Base-by-base conservation (phyloP, 116 monocot genomes). In the Iris pallida region DNA sequence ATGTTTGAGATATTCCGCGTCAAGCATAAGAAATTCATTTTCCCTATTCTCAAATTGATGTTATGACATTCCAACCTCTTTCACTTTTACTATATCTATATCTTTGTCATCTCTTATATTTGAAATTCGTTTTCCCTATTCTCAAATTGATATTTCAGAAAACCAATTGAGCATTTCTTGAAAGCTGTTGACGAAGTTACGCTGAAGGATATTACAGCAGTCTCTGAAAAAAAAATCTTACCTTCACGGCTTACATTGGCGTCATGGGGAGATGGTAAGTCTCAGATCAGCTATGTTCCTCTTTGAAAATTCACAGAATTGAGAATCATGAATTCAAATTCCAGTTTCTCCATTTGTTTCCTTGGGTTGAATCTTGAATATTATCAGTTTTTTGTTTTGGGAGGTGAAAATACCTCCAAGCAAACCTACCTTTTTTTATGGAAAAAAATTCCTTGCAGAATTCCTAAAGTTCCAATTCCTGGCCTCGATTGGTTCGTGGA, bases 171-270 rank as follows among this genome's bases (percentile, higher is more conserved):
- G 47, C 75, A 87, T 79, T 92, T 89, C 67, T 61, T 97, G 70
- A 87, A 87, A 62, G 68, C 76, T 13, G 68, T 92, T 40, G 87
- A 92, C 11, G 83, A 74, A 52, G 81, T 97, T 57, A 89, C 89
- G 15, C 53, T 97, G 71, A 85, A 91, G 70, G 97, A 92, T 70
- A 80, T 97, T 8, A 20, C 85, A 47, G 43, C 81, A 0, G 65
- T 97, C 48, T 77, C 92, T 10, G 79, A 85, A 70, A 92, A n/a
- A n/a, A n/a, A 97, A 72, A 78, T 97, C 15, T 81, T 92, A 67
- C 92, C 92, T 42, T 83, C 89, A 0, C 87, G 89, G 18, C 87
- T 97, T 11, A 97, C 97, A 18, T 83, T 97, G 92, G 87, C 92
- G 40, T 92, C 97, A 15, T 92, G 83, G 70, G 97, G 97, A 79